Evolutionary conservation across 805 yeast species (phyloP).

Genomic region (Lachancea cidri): DNA sequence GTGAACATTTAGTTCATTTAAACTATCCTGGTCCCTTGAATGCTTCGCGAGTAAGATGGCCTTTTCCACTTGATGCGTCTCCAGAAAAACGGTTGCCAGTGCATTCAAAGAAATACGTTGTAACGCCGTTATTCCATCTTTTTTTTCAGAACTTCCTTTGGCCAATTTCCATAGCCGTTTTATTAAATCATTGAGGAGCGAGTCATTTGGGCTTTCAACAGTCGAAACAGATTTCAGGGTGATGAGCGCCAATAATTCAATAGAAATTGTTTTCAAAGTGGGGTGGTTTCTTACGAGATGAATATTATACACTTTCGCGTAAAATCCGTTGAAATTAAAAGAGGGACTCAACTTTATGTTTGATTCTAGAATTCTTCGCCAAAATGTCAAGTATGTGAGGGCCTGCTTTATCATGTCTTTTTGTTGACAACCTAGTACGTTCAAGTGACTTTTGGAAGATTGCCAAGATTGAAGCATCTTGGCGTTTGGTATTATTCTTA

Average conservation of each 20-base stretch:
- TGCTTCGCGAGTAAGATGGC: neutral
- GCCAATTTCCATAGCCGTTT: slow-evolving; percentile 12
- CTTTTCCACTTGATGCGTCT: slow-evolving; percentile 9
- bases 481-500: slow-evolving; percentile 20
- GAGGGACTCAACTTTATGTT: slow-evolving; percentile 11
- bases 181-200: slow-evolving; percentile 14
- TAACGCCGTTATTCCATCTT: neutral
- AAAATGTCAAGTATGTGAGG: slow-evolving; percentile 16
- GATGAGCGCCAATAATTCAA: slow-evolving; percentile 16
- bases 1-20: neutral
- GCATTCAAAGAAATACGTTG: slow-evolving; percentile 14
- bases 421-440: slow-evolving; percentile 9
- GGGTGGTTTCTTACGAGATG: slow-evolving; percentile 15
- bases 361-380: slow-evolving; percentile 24
- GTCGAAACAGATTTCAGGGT: slow-evolving; percentile 6
- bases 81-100: slow-evolving; percentile 19
- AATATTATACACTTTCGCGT: slow-evolving; percentile 24
- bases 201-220: slow-evolving; percentile 2
- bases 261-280: slow-evolving; percentile 10
- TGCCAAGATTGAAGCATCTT: slow-evolving; percentile 11
- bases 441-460: neutral
- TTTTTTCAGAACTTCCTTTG: slow-evolving; percentile 3
- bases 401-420: slow-evolving; percentile 17
- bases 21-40: neutral
- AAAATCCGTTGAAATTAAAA: slow-evolving; percentile 22